Conservation (phyloP, 2,329 filamentous ascomycete genomes). For the Trichoderma koningiopsis region DNA sequence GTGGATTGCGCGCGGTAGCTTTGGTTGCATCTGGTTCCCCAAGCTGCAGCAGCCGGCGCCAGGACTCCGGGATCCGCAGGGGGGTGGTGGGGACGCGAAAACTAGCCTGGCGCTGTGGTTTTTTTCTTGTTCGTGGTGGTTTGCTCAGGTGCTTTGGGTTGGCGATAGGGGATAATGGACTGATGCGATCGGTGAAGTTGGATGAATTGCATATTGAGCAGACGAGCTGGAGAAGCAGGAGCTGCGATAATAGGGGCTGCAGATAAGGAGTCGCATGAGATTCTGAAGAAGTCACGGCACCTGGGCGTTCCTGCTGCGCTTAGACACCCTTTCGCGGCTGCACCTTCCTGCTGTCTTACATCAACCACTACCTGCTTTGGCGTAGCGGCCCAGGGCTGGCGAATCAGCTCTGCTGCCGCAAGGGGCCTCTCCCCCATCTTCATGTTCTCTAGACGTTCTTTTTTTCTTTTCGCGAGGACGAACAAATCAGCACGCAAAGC, state of each 20-base stretch:
- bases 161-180: conserved; percentile 8
- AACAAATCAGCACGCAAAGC: neutral
- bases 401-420: conserved; percentile 7
- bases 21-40: conserved; percentile 6
- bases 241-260: neutral
- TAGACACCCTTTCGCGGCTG: neutral
- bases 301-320: neutral
- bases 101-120: neutral
- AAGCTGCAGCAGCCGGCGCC: conserved; percentile 22
- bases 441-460: conserved; percentile 7
- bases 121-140: neutral
- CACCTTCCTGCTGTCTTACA: conserved; percentile 10
- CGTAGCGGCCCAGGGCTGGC: conserved; percentile 1
- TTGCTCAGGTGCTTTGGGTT: conserved; percentile 8
- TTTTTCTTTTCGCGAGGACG: neutral
- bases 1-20: neutral
- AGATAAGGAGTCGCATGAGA: neutral
- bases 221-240: neutral
- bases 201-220: neutral
- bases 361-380: neutral
- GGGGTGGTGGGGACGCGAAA: conserved; percentile 5
- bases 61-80: conserved; percentile 21
- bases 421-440: neutral
- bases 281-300: conserved; percentile 10
- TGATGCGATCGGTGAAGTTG: neutral